Evolutionary conservation across 805 yeast genomes (phyloP).

Genomic region (Vanderwaltozyma yarrowii): DNA sequence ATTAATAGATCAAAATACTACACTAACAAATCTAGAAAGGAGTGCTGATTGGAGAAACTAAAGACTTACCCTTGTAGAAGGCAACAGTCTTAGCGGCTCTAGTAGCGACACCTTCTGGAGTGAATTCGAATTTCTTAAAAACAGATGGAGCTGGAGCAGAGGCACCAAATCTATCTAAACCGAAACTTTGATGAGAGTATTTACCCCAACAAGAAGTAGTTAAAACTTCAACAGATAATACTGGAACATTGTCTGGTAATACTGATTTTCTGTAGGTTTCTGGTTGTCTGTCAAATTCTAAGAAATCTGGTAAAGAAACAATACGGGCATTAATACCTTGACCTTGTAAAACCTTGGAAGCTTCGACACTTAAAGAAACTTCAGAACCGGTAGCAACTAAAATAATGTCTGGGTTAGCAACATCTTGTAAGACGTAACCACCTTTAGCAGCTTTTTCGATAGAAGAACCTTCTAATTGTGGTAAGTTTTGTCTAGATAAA

Average conservation of each 20-base stretch:
- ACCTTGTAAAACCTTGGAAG: constrained; percentile 59
- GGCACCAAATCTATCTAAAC: constrained; percentile 92
- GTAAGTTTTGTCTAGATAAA: constrained; percentile 76
- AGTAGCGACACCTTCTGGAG: constrained; percentile 83
- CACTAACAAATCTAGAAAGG: neutral
- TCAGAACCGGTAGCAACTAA: constrained; percentile 92
- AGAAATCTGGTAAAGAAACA: constrained; percentile 88
- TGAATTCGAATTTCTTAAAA: constrained; percentile 79
- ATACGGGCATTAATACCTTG: constrained; percentile 56
- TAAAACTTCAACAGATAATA: constrained; percentile 88
- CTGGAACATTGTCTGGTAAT: constrained; percentile 90
- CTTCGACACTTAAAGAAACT: constrained; percentile 67
- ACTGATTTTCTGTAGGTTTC: constrained; percentile 72
- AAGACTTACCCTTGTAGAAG: constrained; percentile 67
- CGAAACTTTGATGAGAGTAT: constrained; percentile 93
- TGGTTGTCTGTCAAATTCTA: constrained; percentile 76
- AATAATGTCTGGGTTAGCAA: constrained; percentile 56
- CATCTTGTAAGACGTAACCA: constrained; percentile 69
- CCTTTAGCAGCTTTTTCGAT: constrained; percentile 90
- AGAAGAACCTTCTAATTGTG: constrained; percentile 88
- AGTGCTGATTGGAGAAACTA: constrained; percentile 54
- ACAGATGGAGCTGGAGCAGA: constrained; percentile 82
- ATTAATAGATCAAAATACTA: too few relatives aligned
- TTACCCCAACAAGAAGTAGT: constrained; percentile 86
- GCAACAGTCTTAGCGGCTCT: constrained; percentile 72